Evolutionary conservation across 2,329 filamentous ascomycete genomes (phyloP), one percentile per base, ranked within the genome.

Genomic region (Fusarium dlaminii): DNA sequence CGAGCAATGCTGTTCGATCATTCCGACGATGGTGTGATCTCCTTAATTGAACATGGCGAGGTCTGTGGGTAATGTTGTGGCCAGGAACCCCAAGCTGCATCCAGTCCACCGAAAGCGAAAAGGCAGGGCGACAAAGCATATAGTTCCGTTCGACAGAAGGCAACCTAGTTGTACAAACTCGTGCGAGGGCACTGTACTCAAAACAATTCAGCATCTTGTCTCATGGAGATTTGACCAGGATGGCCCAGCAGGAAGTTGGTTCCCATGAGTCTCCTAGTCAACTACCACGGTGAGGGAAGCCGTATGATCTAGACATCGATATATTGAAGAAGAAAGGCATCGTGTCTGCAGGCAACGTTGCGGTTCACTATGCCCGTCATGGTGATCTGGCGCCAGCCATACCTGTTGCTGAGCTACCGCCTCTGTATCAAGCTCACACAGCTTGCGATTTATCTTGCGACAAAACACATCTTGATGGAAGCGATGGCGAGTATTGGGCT

Each of bases 71-170:
- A 85, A 75, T 55, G 80, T 70, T 2, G 81, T 80, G 0, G 82
- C 79, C 1, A 81, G 72, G 2, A 84, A 66, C 2, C 84, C 79
- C 18, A 79, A 76, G 9, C 76, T 62, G 36, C 84, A 85, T n/a
- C 80, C 6, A 63, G 45, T 27, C 70, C 58, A 40, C 83, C 76
- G 36, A 82, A 0, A 58, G 20, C n/a, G 70, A 75, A 34, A 80
- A 79, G 1, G 82, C 83, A n/a, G 83, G 64, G 84, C 82, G 60
- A 83, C 84, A 5, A 82, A 76, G 30, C 75, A 77, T 29, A 85
- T 75, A 3, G 82, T 80, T 0, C 69, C 77, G 58, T 83, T 84
- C 74, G 14, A 85, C 54, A 45, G 80, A 73, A 82, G 72, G 73
- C 74, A 1, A 73, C 76, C 36, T 81, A 79, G 18, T 79, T 79